Base-by-base conservation (phyloP, 176 grass and related monocot genomes). In the Thinopyrum elongatum region DNA sequence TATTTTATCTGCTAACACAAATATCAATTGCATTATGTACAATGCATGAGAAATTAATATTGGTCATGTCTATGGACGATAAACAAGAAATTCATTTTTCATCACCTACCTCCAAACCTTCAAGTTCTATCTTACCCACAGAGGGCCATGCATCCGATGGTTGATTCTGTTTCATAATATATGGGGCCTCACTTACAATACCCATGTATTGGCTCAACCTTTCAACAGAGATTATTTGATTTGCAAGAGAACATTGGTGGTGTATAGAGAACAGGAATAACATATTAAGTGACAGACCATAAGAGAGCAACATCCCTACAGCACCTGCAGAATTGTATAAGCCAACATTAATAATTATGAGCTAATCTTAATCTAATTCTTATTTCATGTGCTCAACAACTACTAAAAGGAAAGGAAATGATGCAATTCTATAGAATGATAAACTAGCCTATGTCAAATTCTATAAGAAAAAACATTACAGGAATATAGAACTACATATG, bases 271-370 rank as follows among this genome's bases (percentile, higher is more conserved):
- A 84, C 36, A 91, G 63, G 17, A 94, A 85, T 17, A 86, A 72
- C 59, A 80, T 83, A 58, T 92, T 94, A 25, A 92, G 80, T 34
- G 93, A 92, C 41, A 94, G 90, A 53, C 93, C 93, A 80, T 94
- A 92, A 53, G 93, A 94, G 17, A 94, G 78, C 28, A 82, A 82
- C 90, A 94, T 92, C 68, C 93, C 90, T 39, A 90, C 66, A 92
- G 92, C 85, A 47, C 87, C 90, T 94, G 90, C 63, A 9, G 47
- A 82, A 85, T 68, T 66, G 14, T 66, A 17, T 66, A 62, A n/a
- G n/a, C 8, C 14, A 62, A 78, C 12, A 63, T 41, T 25, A 39
- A 61, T 44, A 62, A 77, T 34, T 58, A 59, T 57, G 9, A 4
- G 76, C 22, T 61, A 15, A 61, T 78, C 31, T 79, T 39, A 26